Evolutionary conservation across 2,329 filamentous ascomycete genomes (phyloP).

Genomic region (Elsinoe australis): DNA sequence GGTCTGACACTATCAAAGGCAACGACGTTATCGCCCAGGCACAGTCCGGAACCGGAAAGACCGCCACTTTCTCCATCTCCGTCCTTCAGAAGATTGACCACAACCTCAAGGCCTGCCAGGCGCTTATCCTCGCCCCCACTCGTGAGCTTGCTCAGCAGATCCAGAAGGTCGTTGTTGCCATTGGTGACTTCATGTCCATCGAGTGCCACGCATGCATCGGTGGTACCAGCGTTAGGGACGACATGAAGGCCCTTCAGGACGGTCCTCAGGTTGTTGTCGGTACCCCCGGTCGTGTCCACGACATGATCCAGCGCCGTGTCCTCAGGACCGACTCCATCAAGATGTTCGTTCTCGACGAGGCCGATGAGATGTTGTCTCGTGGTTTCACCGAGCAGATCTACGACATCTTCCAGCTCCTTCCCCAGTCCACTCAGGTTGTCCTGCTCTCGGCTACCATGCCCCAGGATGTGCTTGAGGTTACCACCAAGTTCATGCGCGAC

Average conservation of each 20-base stretch:
- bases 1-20: constrained; percentile 45
- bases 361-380: constrained; percentile 98
- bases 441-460: constrained; percentile 98
- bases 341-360: constrained; percentile 99
- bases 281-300: constrained; percentile 95
- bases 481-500: constrained; percentile 99
- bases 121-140: constrained; percentile 92
- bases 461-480: constrained; percentile 97
- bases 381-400: constrained; percentile 99
- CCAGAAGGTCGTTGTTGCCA: constrained; percentile 97
- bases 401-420: constrained; percentile 98
- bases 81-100: constrained; percentile 98
- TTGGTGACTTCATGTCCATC: constrained; percentile 99
- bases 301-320: constrained; percentile 98
- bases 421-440: constrained; percentile 96
- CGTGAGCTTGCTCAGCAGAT: constrained; percentile 99
- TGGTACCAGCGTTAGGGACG: constrained; percentile 94
- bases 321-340: constrained; percentile 97
- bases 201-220: constrained; percentile 99
- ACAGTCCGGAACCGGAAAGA: constrained; percentile 99
- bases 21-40: constrained; percentile 99
- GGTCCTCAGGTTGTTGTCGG: constrained; percentile 96
- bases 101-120: constrained; percentile 90
- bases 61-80: constrained; percentile 98
- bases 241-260: constrained; percentile 95